A percentile compares a stretch with the other conserved stretches of the same genome.
Conservation (phyloP, 2,329 filamentous ascomycete genomes). For the Leptographium procerum region DNA sequence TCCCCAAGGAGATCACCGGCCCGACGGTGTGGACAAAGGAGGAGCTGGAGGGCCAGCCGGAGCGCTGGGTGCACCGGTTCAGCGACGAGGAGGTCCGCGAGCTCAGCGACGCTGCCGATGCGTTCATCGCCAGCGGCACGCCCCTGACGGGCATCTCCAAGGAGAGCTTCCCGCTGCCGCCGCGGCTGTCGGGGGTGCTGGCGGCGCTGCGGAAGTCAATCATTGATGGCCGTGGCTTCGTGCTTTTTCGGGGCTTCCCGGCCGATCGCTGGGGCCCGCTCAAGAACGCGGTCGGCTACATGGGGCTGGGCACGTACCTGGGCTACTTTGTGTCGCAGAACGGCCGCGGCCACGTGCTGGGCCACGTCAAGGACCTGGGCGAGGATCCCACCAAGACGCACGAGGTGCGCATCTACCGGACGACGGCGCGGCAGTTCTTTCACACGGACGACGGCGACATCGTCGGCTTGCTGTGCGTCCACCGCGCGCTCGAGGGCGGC, state of each 20-base stretch:
- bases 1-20: slow-evolving; percentile 60
- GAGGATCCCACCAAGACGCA: slow-evolving; percentile 74
- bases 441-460: slow-evolving; percentile 76
- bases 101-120: slow-evolving; percentile 54
- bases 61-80: slow-evolving; percentile 64
- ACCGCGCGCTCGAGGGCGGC: slow-evolving; percentile 67
- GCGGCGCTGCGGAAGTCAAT: slow-evolving; percentile 22
- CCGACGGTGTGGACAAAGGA: slow-evolving; percentile 61
- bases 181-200: no score
- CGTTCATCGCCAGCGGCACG: slow-evolving; percentile 52
- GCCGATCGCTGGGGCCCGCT: slow-evolving; percentile 62
- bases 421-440: slow-evolving; percentile 75
- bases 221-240: slow-evolving; percentile 78
- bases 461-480: slow-evolving; percentile 72
- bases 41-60: slow-evolving; percentile 50
- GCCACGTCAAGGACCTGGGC: slow-evolving; percentile 80
- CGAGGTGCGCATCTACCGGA: slow-evolving; percentile 82
- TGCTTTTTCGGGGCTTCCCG: slow-evolving; percentile 78
- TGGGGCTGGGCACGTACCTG: slow-evolving; percentile 75
- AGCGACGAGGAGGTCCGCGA: slow-evolving; percentile 55
- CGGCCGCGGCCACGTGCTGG: slow-evolving; percentile 70
- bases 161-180: slow-evolving; percentile 33
- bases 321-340: slow-evolving; percentile 87
- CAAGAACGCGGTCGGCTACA: slow-evolving; percentile 81
- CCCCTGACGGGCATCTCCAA: slow-evolving; percentile 57